A percentile compares a stretch with the other conserved stretches of the same genome.
phyloP scores from a whole-genome alignment of 1,284 basidiomycete species.

The Phellopilus nigrolimitatus region DNA sequence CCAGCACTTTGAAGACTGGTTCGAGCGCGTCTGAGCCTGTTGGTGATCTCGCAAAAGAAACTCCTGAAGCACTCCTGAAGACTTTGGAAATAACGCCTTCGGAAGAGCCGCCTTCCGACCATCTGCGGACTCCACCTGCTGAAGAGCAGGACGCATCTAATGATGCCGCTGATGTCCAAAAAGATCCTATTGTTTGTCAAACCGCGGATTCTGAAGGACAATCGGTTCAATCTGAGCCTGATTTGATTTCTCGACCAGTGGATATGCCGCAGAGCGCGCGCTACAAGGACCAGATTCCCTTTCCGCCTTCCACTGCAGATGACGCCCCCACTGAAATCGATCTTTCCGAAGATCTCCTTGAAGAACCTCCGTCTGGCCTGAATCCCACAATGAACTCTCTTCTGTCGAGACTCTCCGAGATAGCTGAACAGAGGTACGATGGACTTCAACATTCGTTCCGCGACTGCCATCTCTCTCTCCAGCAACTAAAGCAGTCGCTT shows the following conservation, averaged over 20 bases:
- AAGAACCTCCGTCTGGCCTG: background rate
- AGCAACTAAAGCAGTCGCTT: conserved; percentile 46
- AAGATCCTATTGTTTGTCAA: background rate
- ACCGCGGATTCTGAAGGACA: background rate
- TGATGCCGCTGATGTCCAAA: too few species aligned
- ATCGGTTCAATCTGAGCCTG: background rate
- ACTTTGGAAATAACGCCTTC: too few species aligned
- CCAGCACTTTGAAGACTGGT: too few species aligned
- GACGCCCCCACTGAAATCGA: background rate
- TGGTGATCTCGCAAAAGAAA: too few species aligned
- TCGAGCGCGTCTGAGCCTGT: too few species aligned
- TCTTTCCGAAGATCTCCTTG: background rate
- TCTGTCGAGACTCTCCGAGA: conserved; percentile 39
- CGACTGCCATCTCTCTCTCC: conserved; percentile 63
- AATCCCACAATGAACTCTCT: conserved; percentile 28
- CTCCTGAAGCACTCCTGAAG: too few species aligned
- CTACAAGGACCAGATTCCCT: background rate
- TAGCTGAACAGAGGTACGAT: conserved; percentile 57
- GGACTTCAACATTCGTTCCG: conserved; percentile 57
- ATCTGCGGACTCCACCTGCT: too few species aligned
- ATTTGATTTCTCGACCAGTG: background rate
- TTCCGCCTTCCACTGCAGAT: background rate
- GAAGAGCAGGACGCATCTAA: too few species aligned
- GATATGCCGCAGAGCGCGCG: conserved; percentile 1
- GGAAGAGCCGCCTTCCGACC: too few species aligned